Percentiles rank a stretch among this genome's conserved stretches.
Evolutionary conservation across 257 asterid species (phyloP).

Genomic region (Osmanthus fragrans): DNA sequence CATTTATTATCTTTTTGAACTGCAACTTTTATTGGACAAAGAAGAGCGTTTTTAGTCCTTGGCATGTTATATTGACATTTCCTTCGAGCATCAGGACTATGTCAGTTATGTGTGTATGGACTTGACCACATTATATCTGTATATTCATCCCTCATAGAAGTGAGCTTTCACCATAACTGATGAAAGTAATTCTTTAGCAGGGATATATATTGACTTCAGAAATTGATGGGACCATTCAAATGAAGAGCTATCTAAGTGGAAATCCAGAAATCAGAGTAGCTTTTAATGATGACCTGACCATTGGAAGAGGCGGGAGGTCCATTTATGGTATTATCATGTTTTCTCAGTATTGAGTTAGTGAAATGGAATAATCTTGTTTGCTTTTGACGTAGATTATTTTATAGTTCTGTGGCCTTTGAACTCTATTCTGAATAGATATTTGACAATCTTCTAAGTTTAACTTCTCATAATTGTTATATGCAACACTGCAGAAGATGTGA

Average conservation of each 20-base stretch:
- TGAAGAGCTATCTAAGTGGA: slow-evolving; percentile 98
- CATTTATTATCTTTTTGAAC: neutral
- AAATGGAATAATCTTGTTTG: slow-evolving; percentile 5
- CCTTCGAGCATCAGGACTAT: slow-evolving; percentile 5
- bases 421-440: slow-evolving; percentile 11
- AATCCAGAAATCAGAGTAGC: slow-evolving; percentile 98
- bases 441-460: neutral
- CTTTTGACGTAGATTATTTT: neutral
- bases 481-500: slow-evolving; percentile 23
- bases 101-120: neutral
- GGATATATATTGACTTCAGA: slow-evolving; percentile 97
- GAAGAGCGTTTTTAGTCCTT: neutral
- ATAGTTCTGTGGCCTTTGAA: slow-evolving; percentile 1
- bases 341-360: slow-evolving; percentile 19
- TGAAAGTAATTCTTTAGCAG: slow-evolving; percentile 36
- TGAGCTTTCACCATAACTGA: slow-evolving; percentile 5
- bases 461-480: slow-evolving; percentile 5
- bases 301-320: slow-evolving; percentile 75
- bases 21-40: neutral
- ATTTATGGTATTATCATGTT: slow-evolving; percentile 57
- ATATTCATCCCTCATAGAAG: slow-evolving; percentile 4
- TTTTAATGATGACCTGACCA: slow-evolving; percentile 86
- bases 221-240: slow-evolving; percentile 99
- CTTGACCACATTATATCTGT: neutral
- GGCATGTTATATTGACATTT: slow-evolving; percentile 1